Conservation (phyloP, 805 yeast species). For the Hanseniaspora hatyaiensis region DNA sequence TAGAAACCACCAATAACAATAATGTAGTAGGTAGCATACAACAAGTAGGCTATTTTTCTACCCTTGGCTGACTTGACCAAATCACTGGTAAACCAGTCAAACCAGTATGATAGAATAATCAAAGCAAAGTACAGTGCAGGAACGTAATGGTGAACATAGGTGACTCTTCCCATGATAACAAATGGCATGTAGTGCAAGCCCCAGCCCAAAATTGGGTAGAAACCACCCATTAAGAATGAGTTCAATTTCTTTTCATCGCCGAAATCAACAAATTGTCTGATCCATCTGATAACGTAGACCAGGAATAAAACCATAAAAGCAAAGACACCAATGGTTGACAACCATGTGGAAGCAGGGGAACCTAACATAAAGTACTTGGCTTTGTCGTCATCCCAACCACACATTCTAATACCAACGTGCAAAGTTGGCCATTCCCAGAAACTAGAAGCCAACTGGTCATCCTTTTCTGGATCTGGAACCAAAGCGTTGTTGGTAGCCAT, state of each 20-base stretch:
- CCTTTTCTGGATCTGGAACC: conserved; percentile 64
- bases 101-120: conserved; percentile 41
- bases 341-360: conserved; percentile 69
- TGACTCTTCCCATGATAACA: conserved; percentile 72
- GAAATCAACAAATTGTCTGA: conserved; percentile 63
- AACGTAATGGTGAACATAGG: conserved; percentile 74
- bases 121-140: conserved; percentile 75
- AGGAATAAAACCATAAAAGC: conserved; percentile 40
- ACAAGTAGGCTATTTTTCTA: conserved; percentile 21
- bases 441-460: conserved; percentile 56
- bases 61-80: conserved; percentile 26
- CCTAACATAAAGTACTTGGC: conserved; percentile 62
- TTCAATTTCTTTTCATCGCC: conserved; percentile 36
- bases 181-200: conserved; percentile 67
- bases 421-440: conserved; percentile 89
- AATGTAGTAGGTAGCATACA: conserved; percentile 35
- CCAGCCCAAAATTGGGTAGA: conserved; percentile 74
- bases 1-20: conserved; percentile 44
- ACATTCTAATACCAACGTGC: conserved; percentile 62
- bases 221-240: conserved; percentile 55
- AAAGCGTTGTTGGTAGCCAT: conserved; percentile 88
- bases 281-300: conserved; percentile 58
- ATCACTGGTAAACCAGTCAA: conserved; percentile 36
- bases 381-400: conserved; percentile 59
- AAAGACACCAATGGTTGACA: conserved; percentile 51